Percentiles rank a stretch among this genome's conserved stretches.
phyloP scores from a whole-genome alignment of 2,329 filamentous ascomycete genomes.

The Ilyonectria robusta region DNA sequence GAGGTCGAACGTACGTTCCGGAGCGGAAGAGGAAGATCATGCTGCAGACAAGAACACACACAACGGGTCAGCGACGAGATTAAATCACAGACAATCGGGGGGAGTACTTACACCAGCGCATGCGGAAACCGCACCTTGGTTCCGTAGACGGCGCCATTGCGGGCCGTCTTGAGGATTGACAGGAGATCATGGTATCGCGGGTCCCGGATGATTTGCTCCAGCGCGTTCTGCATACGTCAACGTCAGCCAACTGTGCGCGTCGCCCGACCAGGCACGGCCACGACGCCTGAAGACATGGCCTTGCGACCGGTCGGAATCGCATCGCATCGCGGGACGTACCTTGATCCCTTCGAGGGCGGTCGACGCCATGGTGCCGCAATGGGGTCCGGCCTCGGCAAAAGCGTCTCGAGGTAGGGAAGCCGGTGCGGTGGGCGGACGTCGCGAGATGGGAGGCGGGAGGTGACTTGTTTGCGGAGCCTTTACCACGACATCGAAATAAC shows the following conservation, averaged over 20 bases:
- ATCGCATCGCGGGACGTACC: slow-evolving; percentile 37
- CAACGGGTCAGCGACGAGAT: slow-evolving; percentile 35
- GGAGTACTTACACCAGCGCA: slow-evolving; percentile 79
- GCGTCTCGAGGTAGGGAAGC: slow-evolving; percentile 2
- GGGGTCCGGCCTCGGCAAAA: slow-evolving; percentile 41
- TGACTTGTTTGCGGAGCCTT: slow-evolving; percentile 11
- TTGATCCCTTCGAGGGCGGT: slow-evolving; percentile 48
- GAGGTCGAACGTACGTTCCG: slow-evolving; percentile 75
- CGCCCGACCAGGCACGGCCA: neutral
- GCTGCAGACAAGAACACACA: slow-evolving; percentile 56
- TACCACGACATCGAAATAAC: slow-evolving; percentile 13
- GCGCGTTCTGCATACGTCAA: slow-evolving; percentile 65
- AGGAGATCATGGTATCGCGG: slow-evolving; percentile 89
- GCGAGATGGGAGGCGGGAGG: slow-evolving; percentile 14
- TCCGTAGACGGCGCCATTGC: slow-evolving; percentile 97
- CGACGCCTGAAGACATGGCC: neutral
- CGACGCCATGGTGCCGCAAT: slow-evolving; percentile 44
- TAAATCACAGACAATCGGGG: neutral
- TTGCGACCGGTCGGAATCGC: neutral
- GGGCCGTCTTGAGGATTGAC: slow-evolving; percentile 89
- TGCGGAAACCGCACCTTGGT: slow-evolving; percentile 98
- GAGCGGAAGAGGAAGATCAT: slow-evolving; percentile 98
- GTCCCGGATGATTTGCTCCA: slow-evolving; percentile 85
- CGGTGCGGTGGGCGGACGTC: slow-evolving; percentile 9
- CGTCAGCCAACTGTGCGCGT: slow-evolving; percentile 4